A percentile compares a stretch with the other conserved stretches of the same genome.
Evolutionary conservation across 805 yeast species (phyloP).

Genomic region (Candida nitratophila): DNA sequence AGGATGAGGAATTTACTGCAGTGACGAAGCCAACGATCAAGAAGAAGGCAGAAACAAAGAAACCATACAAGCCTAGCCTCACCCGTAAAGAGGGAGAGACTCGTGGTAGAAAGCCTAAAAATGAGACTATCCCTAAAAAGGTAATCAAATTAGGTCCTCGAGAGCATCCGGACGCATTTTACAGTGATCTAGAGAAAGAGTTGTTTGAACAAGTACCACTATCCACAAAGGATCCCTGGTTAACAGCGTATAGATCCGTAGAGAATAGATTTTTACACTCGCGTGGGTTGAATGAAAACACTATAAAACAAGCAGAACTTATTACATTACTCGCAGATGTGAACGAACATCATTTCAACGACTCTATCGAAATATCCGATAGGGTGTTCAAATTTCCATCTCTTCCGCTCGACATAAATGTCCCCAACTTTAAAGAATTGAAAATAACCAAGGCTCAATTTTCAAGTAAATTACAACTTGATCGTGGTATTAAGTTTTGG

Average conservation of each 20-base stretch:
- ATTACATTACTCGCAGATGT: conserved; percentile 9
- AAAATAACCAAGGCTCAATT: conserved; percentile 2
- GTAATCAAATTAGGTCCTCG: not conserved
- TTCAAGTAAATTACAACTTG: conserved; percentile 5
- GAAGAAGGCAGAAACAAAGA: conserved; percentile 3
- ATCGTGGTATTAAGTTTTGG: conserved; percentile 8
- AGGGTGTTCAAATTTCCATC: conserved; percentile 2
- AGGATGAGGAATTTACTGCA: conserved; percentile 2
- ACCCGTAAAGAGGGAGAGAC: conserved; percentile 1
- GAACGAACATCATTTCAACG: conserved; percentile 12
- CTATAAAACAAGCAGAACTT: conserved; percentile 1
- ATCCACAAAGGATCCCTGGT: not conserved
- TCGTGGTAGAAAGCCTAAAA: not conserved
- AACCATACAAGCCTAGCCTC: not conserved
- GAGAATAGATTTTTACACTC: conserved; percentile 1
- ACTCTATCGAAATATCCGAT: conserved; percentile 2
- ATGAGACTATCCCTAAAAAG: not conserved
- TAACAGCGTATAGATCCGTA: not conserved
- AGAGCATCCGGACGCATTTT: not conserved
- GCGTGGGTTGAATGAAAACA: conserved; percentile 1
- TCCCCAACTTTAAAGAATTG: not conserved
- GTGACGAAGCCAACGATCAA: conserved; percentile 5
- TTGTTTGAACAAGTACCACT: not conserved
- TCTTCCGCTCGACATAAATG: not conserved
- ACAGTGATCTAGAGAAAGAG: not conserved